Base-by-base conservation (phyloP, 148 eudicot genomes). In the Beta vulgaris region DNA sequence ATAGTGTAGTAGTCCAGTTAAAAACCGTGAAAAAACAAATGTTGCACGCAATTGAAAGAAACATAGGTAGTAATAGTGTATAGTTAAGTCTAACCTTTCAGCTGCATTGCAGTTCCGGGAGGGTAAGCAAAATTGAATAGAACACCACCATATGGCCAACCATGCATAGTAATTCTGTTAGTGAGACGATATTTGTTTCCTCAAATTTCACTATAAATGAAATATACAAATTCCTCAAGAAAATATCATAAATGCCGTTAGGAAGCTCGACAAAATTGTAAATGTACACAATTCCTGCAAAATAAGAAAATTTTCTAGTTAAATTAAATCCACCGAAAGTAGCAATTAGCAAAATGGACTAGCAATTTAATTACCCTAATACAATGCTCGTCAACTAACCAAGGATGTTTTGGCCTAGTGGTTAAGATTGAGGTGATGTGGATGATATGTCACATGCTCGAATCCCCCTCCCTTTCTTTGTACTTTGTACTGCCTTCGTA, bases 201-300 rank as follows among this genome's bases (percentile, higher is more conserved):
- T 51, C 35, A n/a, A 51, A 46, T 31, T 57, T 71, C 44, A 26
- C 31, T 44, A 11, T 54, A 26, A 70, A 64, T 66, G 48, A 59
- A 76, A 26, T 63, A 68, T 71, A 65, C 68, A 31, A 51, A 54
- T 21, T 59, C 59, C 54, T 76, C 59, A 84, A 68, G 77, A 43
- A 66, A 25, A 74, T 14, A 79, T 67, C 21, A 88, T 71, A 72
- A 71, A 71, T 73, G 78, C 60, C 55, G 81, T 71, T 46, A 73
- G 14, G 37, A 83, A 79, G 75, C 72, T 62, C 63, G 76, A 66
- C 60, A 83, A 28, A 43, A 61, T 28, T 65, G 68, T 76, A 39
- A 57, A 62, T 64, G 67, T 73, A 73, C 63, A 76, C 48, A 85
- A 66, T 29, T 72, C 87, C 92, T 88, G 92, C 69, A 81, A 81